Evolutionary conservation across 805 yeast species (phyloP).

Genomic region (Wickerhamomyces chaumierensis): DNA sequence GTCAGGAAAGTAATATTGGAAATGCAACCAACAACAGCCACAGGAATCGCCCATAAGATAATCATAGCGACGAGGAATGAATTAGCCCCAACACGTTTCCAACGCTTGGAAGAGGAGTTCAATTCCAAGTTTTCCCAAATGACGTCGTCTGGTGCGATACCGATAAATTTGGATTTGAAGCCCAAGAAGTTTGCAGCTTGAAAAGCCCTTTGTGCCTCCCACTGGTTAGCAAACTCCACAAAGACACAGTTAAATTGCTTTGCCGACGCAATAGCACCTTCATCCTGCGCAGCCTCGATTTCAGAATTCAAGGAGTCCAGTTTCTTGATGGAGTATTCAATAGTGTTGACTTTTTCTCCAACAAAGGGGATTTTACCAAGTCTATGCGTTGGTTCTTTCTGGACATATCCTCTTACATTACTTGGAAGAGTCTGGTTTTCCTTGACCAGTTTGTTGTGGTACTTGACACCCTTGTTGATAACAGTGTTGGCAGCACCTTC

Average conservation of each 20-base stretch:
- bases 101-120: constrained; percentile 42
- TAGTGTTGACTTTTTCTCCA: constrained; percentile 80
- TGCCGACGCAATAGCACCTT: constrained; percentile 32
- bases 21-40: constrained; percentile 91
- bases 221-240: constrained; percentile 65
- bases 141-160: constrained; percentile 71
- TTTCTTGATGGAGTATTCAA: constrained; percentile 58
- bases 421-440: constrained; percentile 41
- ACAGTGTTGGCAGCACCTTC: constrained; percentile 58
- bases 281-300: constrained; percentile 44
- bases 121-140: constrained; percentile 71
- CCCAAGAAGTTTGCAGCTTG: constrained; percentile 61
- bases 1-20: constrained; percentile 77
- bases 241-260: constrained; percentile 50
- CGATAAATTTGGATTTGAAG: constrained; percentile 36
- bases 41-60: constrained; percentile 93
- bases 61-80: constrained; percentile 56
- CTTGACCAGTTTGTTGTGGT: constrained; percentile 43
- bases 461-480: constrained; percentile 46
- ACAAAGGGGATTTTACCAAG: constrained; percentile 49
- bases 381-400: constrained; percentile 78
- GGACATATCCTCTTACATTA: constrained; percentile 55
- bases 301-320: constrained; percentile 60
- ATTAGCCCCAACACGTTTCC: constrained; percentile 47
- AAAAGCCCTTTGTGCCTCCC: constrained; percentile 80